These are phyloP conservation scores for Saprolegnia diclina DNA, from an alignment of 352 stramenopile species.

Conservation along the genomic window DNA sequence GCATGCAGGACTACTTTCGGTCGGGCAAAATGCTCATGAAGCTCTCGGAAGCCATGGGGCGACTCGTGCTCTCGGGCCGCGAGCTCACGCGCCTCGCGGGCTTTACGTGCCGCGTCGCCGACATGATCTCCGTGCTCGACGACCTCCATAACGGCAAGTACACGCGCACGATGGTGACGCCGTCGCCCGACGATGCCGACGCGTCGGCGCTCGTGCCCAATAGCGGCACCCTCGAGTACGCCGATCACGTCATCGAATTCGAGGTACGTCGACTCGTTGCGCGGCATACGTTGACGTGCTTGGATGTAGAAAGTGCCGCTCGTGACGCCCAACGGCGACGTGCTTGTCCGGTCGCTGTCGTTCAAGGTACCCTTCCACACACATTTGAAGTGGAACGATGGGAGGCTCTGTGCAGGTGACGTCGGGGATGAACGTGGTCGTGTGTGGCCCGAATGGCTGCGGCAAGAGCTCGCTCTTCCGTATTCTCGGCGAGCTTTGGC, in stretches of 20 bases:
- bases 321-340: conserved; percentile 82
- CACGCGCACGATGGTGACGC: conserved; percentile 67
- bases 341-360: conserved; percentile 73
- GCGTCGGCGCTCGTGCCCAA: conserved; percentile 53
- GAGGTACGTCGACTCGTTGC: conserved; percentile 29
- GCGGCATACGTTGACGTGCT: neutral
- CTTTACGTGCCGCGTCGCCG: conserved; percentile 67
- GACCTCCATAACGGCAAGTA: conserved; percentile 63
- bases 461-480: conserved; percentile 87
- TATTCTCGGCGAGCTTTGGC: conserved; percentile 84
- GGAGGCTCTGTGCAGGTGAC: conserved; percentile 59
- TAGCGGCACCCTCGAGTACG: conserved; percentile 48
- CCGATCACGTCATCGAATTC: conserved; percentile 82
- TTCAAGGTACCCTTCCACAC: conserved; percentile 32
- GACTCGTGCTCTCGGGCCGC: conserved; percentile 75
- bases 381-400: neutral
- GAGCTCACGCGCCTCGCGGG: conserved; percentile 78
- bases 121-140: conserved; percentile 70
- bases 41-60: conserved; percentile 75
- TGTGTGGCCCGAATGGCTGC: conserved; percentile 76
- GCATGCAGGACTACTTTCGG: conserved; percentile 82
- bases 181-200: conserved; percentile 34
- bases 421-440: conserved; percentile 86
- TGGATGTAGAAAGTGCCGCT: conserved; percentile 57
- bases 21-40: conserved; percentile 82